Base-by-base conservation (phyloP, 345 rosid species). In the Carallia brachiata region DNA sequence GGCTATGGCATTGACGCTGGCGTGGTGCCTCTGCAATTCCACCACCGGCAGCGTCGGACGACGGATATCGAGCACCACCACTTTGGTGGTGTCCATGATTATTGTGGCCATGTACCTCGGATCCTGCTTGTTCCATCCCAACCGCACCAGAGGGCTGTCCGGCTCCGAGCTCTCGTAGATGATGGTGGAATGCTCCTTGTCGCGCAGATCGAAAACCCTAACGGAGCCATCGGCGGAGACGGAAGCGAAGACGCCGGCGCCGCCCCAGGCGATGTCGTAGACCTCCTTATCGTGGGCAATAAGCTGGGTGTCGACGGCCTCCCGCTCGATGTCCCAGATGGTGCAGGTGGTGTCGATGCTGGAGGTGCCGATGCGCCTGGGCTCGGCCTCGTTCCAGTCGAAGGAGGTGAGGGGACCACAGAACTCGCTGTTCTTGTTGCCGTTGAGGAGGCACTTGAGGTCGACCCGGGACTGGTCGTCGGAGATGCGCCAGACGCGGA, bases 61-160 rank as follows among this genome's bases (percentile, higher is more conserved):
- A 68, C 98, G 96, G 67, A 94, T 94, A 75, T 94, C 98, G 0
- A 94, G 77, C 55, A 94, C 95, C 61, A 93, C 98, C n/a, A 93
- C 98, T 79, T 93, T 93, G 19, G 96, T 84, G 34, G 89, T 91
- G 79, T 93, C 97, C 98, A 91, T 91, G 66, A 94, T 88, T 37
- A 94, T 91, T 7, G 97, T 94, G 10, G 98, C 98, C 98, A 94
- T 94, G 55, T 88, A 94, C 79, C 96, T 87, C 2, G 97, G 97
- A 67, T 94, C 98, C 84, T 94, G 98, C 79, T 94, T 94, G 84
- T 94, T 94, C 98, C 98, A 94, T 1, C 97, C 98, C 16, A 94
- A 80, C 12, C 98, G 84, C 7, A 94, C 97, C 56, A 94, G 73
- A 0, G 98, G 98, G 39, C 90, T 86, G 36, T 94, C 97, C 1